Base-by-base conservation (phyloP, 331 rosid species). In the Acacia pycnantha region DNA sequence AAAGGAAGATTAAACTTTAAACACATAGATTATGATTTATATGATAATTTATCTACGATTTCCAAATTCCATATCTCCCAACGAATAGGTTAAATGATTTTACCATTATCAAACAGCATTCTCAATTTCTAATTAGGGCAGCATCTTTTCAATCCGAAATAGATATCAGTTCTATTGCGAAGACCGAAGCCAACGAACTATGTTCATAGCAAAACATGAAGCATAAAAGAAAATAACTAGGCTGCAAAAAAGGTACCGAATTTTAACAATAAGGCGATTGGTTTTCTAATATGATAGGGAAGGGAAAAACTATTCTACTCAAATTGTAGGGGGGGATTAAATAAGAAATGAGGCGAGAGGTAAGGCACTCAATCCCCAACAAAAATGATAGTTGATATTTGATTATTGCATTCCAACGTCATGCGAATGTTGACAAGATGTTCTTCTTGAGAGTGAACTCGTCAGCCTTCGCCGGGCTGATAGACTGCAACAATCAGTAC, bases 361-460 rank as follows among this genome's bases (percentile, higher is more conserved):
- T 2, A 79, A 22, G n/a, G 70, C 59, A 16, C 83, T 48, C 18
- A 26, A 26, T 83, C 44, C 13, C 58, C 76, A 18, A 15, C 24
- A 19, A 11, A 16, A 44, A 31, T 14, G 69, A 82, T 35, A 61
- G 79, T 51, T 15, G 64, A 53, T 35, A 67, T n/a, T 70, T 51
- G 56, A 53, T 35, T 44, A 26, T 64, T 44, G 70, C 62, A 10
- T 56, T 24, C 4, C 35, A n/a, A 37, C 69, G 70, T 77, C 87
- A 91, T 41, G 84, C 86, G 41, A 86, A 96, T 40, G 93, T 29
- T 6, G 92, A 87, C 69, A 94, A 83, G 50, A 96, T 86, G 79
- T 96, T 94, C 81, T 87, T 96, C 98, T 94, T 96, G 9, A 92
- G 87, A 41, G 90, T 90, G 82, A 96, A 85, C 76, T 96, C 98